These are phyloP conservation scores for Penicillium pancosmium DNA, from an alignment of 495 filamentous ascomycete species.

Conservation along the genomic window DNA sequence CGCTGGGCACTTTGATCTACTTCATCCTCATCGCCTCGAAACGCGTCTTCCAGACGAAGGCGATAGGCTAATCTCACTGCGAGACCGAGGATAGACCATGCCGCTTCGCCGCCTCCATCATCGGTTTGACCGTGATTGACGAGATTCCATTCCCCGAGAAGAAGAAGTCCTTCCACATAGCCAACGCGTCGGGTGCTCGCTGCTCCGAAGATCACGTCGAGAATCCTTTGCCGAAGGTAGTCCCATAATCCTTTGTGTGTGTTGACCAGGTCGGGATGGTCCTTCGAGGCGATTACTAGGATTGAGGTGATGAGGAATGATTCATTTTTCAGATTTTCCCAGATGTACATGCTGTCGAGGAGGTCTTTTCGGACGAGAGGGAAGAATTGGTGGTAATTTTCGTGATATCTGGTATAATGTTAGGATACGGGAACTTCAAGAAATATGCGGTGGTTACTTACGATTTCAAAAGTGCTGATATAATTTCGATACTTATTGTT, in stretches of 20 bases:
- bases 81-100: slow-evolving; percentile 15
- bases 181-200: slow-evolving; percentile 8
- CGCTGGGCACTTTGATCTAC: not conserved
- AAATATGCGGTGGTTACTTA: not conserved
- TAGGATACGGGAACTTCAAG: not conserved
- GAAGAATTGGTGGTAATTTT: slow-evolving; percentile 15
- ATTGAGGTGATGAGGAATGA: slow-evolving; percentile 13
- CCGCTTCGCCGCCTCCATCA: slow-evolving; percentile 3
- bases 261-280: not conserved
- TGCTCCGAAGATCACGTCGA: slow-evolving; percentile 12
- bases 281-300: slow-evolving; percentile 11
- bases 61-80: slow-evolving; percentile 16
- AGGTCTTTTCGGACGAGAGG: slow-evolving; percentile 12
- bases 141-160: slow-evolving; percentile 18
- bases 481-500: not conserved
- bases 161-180: slow-evolving; percentile 15
- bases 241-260: slow-evolving; percentile 5
- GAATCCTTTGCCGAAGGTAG: slow-evolving; percentile 5
- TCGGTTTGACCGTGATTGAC: slow-evolving; percentile 2
- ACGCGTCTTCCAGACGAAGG: slow-evolving; percentile 15
- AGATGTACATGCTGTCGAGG: not conserved
- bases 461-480: not conserved
- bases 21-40: slow-evolving; percentile 5
- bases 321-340: not conserved
- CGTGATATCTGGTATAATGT: not conserved